Evolutionary conservation across 108 stramenopile genomes (phyloP), one percentile per base, ranked within the genome.

Genomic region (Bacterosira constricta): DNA sequence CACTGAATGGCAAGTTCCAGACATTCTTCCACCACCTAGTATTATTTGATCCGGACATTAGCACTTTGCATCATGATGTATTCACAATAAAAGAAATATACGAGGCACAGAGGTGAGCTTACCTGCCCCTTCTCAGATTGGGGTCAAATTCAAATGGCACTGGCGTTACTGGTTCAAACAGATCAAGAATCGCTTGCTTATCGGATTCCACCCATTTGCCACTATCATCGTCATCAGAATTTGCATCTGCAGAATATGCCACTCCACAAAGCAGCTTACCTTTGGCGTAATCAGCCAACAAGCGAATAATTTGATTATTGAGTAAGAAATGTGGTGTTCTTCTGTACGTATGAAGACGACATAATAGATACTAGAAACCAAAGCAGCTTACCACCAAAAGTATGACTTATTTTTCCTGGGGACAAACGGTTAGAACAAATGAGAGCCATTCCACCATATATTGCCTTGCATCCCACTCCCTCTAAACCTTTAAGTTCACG

Each of bases 1-100:
- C 92, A 77, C 88, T 91, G 66, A 92, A 96, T 8, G 95, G 95
- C 15, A 93, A 57, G 71, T 96, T 96, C 90, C 90, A 96, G n/a
- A 85, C 54, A 41, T 77, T 84, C 59, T 96, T 96, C 67, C 75
- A 85, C 95, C 95, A 96, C 64, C 47, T 49, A 25, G 47, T 10
- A 17, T 10, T 21, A 25, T 21, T 32, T 36, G 25, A 25, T 1
- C n/a, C 13, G 44, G 13, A 31, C 42, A 17, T 17, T 13, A 44
- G 42, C n/a, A n/a, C 42, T 44, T 44, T 44, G 17, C n/a, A 17
- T 23, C 44, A 68, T 53, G 32, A 25, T 29, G 37, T 17, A 2
- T 41, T 66, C 12, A n/a, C n/a, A n/a, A n/a, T n/a, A n/a, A n/a
- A n/a, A n/a, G n/a, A n/a, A n/a, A n/a, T n/a, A n/a, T n/a, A n/a